Base-by-base conservation (phyloP, 495 filamentous ascomycete species). In the Penicillium waksmanii region DNA sequence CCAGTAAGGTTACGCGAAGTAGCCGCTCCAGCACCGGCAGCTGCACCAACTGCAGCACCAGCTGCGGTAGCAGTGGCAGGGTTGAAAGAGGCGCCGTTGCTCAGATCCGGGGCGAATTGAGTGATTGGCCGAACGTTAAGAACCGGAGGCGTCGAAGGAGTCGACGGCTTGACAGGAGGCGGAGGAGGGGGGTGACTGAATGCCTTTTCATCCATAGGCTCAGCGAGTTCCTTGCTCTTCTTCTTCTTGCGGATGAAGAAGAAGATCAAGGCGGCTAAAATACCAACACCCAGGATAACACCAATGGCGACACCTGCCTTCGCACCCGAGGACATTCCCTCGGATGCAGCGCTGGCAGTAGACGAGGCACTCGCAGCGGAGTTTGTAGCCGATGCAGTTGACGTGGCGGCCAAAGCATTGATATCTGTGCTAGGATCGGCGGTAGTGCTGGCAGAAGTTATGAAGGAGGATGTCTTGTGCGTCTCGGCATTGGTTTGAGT, bases 241-340 rank as follows among this genome's bases (percentile, higher is more conserved):
- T 44, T 44, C 69, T 80, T 90, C 73, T 92, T 86, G 59, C 81
- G 81, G 50, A 85, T 78, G 62, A 90, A 82, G 66, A 91, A 84
- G 55, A 93, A 79, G 23, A 88, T 72, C 21, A 91, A 50, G 19
- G 72, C 84, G 13, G 87, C 70, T 42, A 91, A 60, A 13, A 89
- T 66, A 36, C 87, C 79, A 33, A 96, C 72, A 11, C 82, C 83
- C 3, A 92, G 63, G 40, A 91, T 66, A 44, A 92, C 83, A 61
- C 92, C 93, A 68, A 96, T 87, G 3, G 87, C 88, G 51, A 97
- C 78, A 54, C 96, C 96, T 23, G 92, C 93, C 66, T 90, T 94
- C 40, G 87, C 88, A 40, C 86, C 90, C 33, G 58, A 51, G 6
- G 63, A 66, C 42, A 71, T 60, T 12, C 66, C 61, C 4, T 35